A percentile compares a stretch with the other conserved stretches of the same genome.
Evolutionary conservation across 176 grass and related monocot genomes (phyloP).

Genomic region (Ampelocalamus luodianensis): DNA sequence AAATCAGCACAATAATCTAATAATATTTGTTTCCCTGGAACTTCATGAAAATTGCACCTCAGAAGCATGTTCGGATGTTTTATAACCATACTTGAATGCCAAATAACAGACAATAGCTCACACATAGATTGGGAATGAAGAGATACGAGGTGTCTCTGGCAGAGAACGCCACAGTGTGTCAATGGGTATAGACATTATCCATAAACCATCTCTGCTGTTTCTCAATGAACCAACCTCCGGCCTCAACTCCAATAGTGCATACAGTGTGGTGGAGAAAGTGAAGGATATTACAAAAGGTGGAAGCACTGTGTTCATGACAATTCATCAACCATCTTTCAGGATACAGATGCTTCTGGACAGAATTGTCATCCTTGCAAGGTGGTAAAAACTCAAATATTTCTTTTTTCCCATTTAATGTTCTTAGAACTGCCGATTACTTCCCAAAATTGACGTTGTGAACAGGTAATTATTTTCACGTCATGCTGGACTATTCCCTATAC

Average conservation of each 20-base stretch:
- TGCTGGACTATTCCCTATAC: too few species aligned
- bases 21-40: neutral
- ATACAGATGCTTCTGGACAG: constrained; percentile 85
- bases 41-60: neutral
- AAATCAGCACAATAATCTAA: neutral
- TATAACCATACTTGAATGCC: neutral
- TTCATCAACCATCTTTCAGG: constrained; percentile 89
- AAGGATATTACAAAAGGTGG: constrained; percentile 73
- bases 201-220: constrained; percentile 68
- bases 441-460: neutral
- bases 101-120: constrained; percentile 65
- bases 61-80: neutral
- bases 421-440: neutral
- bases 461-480: too few species aligned
- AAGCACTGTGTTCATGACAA: constrained; percentile 84
- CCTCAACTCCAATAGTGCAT: constrained; percentile 74
- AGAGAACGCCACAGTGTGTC: constrained; percentile 71
- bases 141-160: constrained; percentile 60
- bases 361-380: constrained; percentile 79
- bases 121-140: constrained; percentile 76
- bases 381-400: neutral
- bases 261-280: constrained; percentile 74
- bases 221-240: constrained; percentile 77
- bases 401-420: neutral
- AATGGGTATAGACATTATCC: constrained; percentile 72